Evolutionary conservation across 768 basidiomycete species (phyloP), one percentile per base, ranked within the genome.

Genomic region (Phaeotremella fagi): DNA sequence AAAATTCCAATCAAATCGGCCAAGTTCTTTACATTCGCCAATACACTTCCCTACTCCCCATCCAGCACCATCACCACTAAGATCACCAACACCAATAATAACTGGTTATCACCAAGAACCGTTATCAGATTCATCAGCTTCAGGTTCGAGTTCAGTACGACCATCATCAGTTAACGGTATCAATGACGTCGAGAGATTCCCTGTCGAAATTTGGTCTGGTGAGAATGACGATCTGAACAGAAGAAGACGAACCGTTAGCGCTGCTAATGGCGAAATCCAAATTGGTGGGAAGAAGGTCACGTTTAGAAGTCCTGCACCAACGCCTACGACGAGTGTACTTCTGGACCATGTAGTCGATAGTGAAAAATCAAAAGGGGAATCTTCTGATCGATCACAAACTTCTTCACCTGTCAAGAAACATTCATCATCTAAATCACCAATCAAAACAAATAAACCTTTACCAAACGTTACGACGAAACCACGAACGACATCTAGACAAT

Each of bases 261-360:
- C 28, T 12, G 48, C 23, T 18, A 44, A 20, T n/a, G 57, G 35
- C n/a, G 38, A 35, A 9, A 20, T 6, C 7, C 12, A 20, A 18
- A 20, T 20, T 41, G 20, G 31, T 7, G 60, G 50, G 27, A 69
- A 69, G 44, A 69, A 69, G 35, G 67, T 69, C 20, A 69, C 67
- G 2, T 69, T 69, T 33, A 52, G 63, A 33, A 59, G 59, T 43
- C 67, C 67, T 7, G 53, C 45, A 12, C 67, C 67, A 2, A 69
- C 67, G 2, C 67, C 63, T 14, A 59, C 64, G 3, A 43, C 59
- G 0, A 65, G 64, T 31, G 55, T 59, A 3, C 45, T 66, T 3
- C 41, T 65, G 35, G 63, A 65, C 20, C 52, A 57, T 28, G 36
- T 51, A 14, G 29, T 22, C 1, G 46, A 54, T n/a, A 12, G 24